Conservation (phyloP, 2,329 filamentous ascomycete species). For the Gaeumannomyces tritici region DNA sequence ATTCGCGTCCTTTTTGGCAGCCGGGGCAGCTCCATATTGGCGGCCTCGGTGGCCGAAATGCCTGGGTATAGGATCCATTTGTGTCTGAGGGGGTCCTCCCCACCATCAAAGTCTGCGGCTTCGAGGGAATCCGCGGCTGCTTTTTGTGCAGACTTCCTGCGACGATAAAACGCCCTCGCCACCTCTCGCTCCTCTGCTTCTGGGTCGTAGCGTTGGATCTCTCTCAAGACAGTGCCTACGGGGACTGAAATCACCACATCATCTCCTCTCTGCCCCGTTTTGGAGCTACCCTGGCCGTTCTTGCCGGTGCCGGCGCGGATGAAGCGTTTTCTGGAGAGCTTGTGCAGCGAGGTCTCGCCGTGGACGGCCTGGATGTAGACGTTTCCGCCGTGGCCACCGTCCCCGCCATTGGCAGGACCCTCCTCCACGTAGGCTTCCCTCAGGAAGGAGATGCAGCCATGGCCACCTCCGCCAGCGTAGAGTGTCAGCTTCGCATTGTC, state of each 20-base stretch:
- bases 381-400: slow-evolving; percentile 85
- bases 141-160: slow-evolving; percentile 6
- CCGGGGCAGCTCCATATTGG: slow-evolving; percentile 35
- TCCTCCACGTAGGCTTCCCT: slow-evolving; percentile 84
- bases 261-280: slow-evolving; percentile 70
- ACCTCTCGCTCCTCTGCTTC: slow-evolving; percentile 51
- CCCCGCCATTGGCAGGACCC: slow-evolving; percentile 88
- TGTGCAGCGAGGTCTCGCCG: slow-evolving; percentile 88
- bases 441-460: slow-evolving; percentile 89
- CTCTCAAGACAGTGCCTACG: slow-evolving; percentile 81
- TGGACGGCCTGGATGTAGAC: slow-evolving; percentile 90
- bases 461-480: slow-evolving; percentile 71
- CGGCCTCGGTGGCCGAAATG: slow-evolving; percentile 60
- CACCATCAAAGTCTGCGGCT: slow-evolving; percentile 15
- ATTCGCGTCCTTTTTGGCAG: slow-evolving; percentile 41
- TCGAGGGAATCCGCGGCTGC: background rate
- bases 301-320: slow-evolving; percentile 67
- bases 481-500: slow-evolving; percentile 76
- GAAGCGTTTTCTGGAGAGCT: slow-evolving; percentile 68
- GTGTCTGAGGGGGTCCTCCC: slow-evolving; percentile 42
- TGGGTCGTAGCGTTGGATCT: slow-evolving; percentile 71
- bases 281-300: slow-evolving; percentile 65
- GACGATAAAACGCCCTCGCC: slow-evolving; percentile 18
- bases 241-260: slow-evolving; percentile 86
- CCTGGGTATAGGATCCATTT: slow-evolving; percentile 87